These are phyloP conservation scores for Aureococcus anophagefferens DNA, from an alignment of 108 stramenopile genomes.

Conservation along the genomic window DNA sequence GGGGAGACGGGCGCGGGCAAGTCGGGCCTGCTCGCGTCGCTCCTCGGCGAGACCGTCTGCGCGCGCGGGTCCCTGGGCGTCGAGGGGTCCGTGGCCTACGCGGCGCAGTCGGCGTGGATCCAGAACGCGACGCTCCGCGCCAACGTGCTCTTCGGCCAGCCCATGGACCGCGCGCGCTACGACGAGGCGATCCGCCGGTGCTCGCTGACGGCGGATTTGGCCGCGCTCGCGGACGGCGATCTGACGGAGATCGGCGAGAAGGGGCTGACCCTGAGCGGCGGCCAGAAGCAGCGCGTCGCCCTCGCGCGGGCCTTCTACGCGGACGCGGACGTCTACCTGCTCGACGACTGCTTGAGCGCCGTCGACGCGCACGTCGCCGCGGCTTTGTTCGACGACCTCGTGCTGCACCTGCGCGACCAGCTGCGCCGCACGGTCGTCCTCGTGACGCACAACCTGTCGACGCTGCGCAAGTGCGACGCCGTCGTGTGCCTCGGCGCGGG, in stretches of 20 bases:
- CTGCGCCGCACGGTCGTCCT: constrained; percentile 54
- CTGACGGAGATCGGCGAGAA: constrained; percentile 90
- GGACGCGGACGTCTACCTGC: constrained; percentile 66
- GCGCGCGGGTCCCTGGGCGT: constrained; percentile 49
- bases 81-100: constrained; percentile 69
- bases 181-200: constrained; percentile 60
- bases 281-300: constrained; percentile 89
- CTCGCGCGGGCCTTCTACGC: constrained; percentile 87
- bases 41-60: constrained; percentile 71
- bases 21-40: constrained; percentile 66
- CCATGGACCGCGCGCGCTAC: constrained; percentile 63
- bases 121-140: constrained; percentile 79
- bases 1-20: constrained; percentile 48
- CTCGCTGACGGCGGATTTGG: constrained; percentile 69
- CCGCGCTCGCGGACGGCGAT: constrained; percentile 70
- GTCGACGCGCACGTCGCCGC: constrained; percentile 88
- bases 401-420: constrained; percentile 57
- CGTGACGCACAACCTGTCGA: constrained; percentile 60
- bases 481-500: not conserved
- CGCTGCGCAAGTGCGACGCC: constrained; percentile 7
- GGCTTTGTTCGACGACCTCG: constrained; percentile 75
- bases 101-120: constrained; percentile 83
- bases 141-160: constrained; percentile 82
- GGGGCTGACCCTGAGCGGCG: constrained; percentile 84
- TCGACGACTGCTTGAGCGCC: constrained; percentile 86